Evolutionary conservation across 2,329 filamentous ascomycete species (phyloP), one percentile per base, ranked within the genome.

Genomic region (Cyphellophora europaea): DNA sequence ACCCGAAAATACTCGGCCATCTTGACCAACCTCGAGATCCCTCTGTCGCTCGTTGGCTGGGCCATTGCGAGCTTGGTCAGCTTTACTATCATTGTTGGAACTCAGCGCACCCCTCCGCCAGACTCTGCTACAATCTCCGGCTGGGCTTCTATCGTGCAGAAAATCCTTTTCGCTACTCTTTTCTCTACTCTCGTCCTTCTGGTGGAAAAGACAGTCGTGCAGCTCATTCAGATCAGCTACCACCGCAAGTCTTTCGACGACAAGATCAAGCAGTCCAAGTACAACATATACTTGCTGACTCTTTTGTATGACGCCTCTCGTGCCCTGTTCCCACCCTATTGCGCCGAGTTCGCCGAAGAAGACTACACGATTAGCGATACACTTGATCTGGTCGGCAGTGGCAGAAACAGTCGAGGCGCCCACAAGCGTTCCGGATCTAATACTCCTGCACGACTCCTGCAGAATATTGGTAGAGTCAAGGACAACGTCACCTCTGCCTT

Each of bases 401-500:
- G 66, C 49, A 38, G 43, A 19, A 40, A 32, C 34, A 46, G 37
- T 28, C 32, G 36, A 16, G 18, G 35, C n/a, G 68, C 63, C 28
- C 65, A 68, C 53, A 60, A 55, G 16, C 63, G 61, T 21, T 71
- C 69, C 3, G 82, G 81, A 29, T 76, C 78, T 5, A 75, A 71
- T 5, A 84, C 82, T 2, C 89, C 89, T 1, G 78, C 93, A 70
- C 77, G 75, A 43, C 60, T 95, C 11, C 78, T 96, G 32, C 69
- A 71, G 23, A 78, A 81, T 36, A 79, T 86, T 33, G 82, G 83
- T 27, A 78, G 87, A 14, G 69, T 94, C 36, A 89, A 89, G 51
- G 89, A 93, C 66, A 94, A 94, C 62, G 77, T 96, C 42, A 94
- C 88, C 0, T 88, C 86, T 2, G 83, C 81, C 0, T 93, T 96